Evolutionary conservation across 1,284 basidiomycete species (phyloP), one percentile per base, ranked within the genome.

Genomic region (Taiwanofungus camphoratus): DNA sequence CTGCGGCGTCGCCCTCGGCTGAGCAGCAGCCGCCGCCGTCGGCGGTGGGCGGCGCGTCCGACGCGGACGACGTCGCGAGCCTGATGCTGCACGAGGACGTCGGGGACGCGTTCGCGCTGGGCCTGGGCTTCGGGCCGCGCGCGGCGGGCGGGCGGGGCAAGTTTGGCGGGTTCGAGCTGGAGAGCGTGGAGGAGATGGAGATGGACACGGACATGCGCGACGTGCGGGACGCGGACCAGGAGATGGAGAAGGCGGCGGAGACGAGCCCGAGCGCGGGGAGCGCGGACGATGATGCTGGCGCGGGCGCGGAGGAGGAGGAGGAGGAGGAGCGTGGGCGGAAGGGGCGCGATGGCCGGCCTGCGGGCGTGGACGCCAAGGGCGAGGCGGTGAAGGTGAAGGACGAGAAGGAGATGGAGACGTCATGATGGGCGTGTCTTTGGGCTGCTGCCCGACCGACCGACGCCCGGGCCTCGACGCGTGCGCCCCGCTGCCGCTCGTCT

Each of bases 41-140:
- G 42, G 38, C 21, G 18, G 45, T 29, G 22, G 52, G 51, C 46
- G 51, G 45, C 16, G 48, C 44, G n/a, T n/a, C n/a, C n/a, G n/a
- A n/a, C n/a, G 46, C 51, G 21, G 59, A 59, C 11, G 35, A 50
- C 12, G 38, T 39, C 11, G 58, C 50, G 38, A 49, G 50, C 36
- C 54, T 63, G 37, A 53, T 63, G 48, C 55, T 65, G 39, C 62
- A 63, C 49, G 59, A 62, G 38, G 62, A 61, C 44, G 56, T 58
- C 33, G 52, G 24, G 24, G 53, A 54, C 42, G 50, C 27, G 20
- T 55, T 54, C 37, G 46, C 49, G 23, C 48, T 51, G 23, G 52
- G 44, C 16, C 35, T 31, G 31, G 29, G 19, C 39, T 36, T 41
- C 39, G 42, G 22, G 41, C 42, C 44, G 37, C 32, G 26, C 34